A percentile compares a stretch with the other conserved stretches of the same genome.
phyloP scores from a whole-genome alignment of 257 asterid species.

The Nicotiana benthamiana region DNA sequence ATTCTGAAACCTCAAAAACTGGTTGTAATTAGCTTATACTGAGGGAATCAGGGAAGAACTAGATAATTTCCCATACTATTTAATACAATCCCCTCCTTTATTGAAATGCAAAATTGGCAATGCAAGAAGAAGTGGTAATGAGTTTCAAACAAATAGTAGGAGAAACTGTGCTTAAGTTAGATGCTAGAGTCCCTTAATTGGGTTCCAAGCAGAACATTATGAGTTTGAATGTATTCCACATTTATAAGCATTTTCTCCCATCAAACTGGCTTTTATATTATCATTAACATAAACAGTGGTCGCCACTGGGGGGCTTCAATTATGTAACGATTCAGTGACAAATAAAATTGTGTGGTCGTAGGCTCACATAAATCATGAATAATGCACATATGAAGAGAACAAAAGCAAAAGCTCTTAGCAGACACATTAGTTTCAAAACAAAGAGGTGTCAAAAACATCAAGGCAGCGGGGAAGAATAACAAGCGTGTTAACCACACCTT shows the following conservation, averaged over 20 bases:
- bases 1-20: neutral
- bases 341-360: neutral
- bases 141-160: neutral
- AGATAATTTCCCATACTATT: neutral
- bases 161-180: neutral
- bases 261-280: neutral
- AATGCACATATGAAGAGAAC: neutral
- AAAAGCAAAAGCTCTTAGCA: no score
- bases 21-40: neutral
- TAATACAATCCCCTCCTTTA: neutral
- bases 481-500: conserved; percentile 30
- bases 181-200: neutral
- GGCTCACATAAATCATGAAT: neutral
- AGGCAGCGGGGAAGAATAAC: neutral
- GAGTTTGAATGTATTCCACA: neutral
- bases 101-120: neutral
- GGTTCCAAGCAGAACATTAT: neutral
- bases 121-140: neutral
- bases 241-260: neutral
- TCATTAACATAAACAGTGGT: neutral
- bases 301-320: neutral
- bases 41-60: neutral
- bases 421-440: no score
- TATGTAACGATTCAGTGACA: neutral
- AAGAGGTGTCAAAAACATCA: neutral